Base-by-base conservation (phyloP, 345 rosid species). In the Eucalyptus virginea region DNA sequence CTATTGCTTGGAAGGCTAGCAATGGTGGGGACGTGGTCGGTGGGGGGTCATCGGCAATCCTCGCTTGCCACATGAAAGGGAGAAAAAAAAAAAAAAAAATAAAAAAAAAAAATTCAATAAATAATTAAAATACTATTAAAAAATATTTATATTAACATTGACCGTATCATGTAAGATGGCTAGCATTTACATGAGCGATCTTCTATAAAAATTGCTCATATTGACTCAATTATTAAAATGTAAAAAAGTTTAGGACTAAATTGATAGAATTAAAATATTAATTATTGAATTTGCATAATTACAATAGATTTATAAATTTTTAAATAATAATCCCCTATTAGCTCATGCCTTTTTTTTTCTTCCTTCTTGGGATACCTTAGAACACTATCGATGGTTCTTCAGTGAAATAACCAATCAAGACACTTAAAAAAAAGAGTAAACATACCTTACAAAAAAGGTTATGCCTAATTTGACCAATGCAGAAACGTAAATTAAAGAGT, bases 71-170 rank as follows among this genome's bases (percentile, higher is more conserved):
- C 1, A 9, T 4, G 14, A 56, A 56, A 5, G 1, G 13, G 3
- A 56, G 5, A 54, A 21, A 8, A 23, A 52, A 21, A 0, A 4
- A 9, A 24, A 56, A 4, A 4, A 0, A 4, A 54, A 2, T 4
- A 5, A 16, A 14, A 16, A 2, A 18, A 2, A 8, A 54, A 56
- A 21, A 56, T 4, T 4, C 1, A 9, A 4, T n/a, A 56, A 56
- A 23, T 24, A 23, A 23, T 5, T 0, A 56, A 56, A 56, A 56
- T 56, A 10, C 0, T 56, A 56, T 24, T 24, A 24, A 24, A 56
- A 56, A 56, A 56, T 24, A 26, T 56, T 26, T 56, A 56, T 9
- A 2, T 56, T 56, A 56, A 23, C 0, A 56, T 56, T 23, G 6
- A 56, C 1, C 3, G 62, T 11, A 23, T 10, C 30, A 24, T 24